Evolutionary conservation across 2,329 filamentous ascomycete genomes (phyloP).

Genomic region (Xylaria sp.): DNA sequence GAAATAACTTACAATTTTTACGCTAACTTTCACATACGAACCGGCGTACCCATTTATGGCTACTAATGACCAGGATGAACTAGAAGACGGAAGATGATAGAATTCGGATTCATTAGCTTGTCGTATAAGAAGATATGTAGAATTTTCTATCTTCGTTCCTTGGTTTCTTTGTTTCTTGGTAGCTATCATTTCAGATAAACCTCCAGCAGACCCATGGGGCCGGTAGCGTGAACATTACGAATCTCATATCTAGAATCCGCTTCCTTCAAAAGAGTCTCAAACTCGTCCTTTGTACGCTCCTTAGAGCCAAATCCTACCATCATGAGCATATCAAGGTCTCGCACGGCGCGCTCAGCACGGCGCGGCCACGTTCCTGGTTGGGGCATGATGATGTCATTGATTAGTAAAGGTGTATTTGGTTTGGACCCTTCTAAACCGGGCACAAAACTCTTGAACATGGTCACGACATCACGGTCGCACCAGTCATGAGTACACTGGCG

Average conservation of each 20-base stretch:
- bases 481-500: conserved; percentile 34
- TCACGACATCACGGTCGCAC: conserved; percentile 17
- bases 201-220: conserved; percentile 7
- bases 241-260: conserved; percentile 18
- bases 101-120: no score
- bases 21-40: no score
- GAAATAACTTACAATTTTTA: no score
- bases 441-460: conserved; percentile 12
- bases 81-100: no score
- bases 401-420: conserved; percentile 14
- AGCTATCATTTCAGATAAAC: no score
- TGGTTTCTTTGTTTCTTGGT: no score
- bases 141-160: no score
- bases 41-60: no score
- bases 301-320: conserved; percentile 7
- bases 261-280: conserved; percentile 7
- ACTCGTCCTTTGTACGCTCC: conserved; percentile 10
- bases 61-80: no score
- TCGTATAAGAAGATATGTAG: no score
- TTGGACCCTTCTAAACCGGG: conserved; percentile 12
- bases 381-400: conserved; percentile 16
- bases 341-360: background rate
- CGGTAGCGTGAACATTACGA: background rate
- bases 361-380: background rate
- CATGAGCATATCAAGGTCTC: conserved; percentile 16